Evolutionary conservation across 352 stramenopile species (phyloP), one percentile per base, ranked within the genome.

Genomic region (Phytophthora crassamura): DNA sequence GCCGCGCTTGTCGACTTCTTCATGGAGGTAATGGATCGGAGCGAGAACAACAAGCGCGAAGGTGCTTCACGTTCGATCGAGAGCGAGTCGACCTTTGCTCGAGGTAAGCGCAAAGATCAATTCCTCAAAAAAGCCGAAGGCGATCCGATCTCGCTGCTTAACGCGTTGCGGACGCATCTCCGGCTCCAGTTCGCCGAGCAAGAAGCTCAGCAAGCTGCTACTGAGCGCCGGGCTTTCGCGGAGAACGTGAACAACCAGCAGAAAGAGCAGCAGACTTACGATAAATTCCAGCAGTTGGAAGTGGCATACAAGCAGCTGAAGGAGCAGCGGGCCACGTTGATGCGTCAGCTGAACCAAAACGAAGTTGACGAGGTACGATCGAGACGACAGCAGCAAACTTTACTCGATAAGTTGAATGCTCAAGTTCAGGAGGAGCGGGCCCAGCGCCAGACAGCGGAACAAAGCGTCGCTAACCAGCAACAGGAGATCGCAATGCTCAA

Each of bases 1-100:
- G 73, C 78, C 0, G 76, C 81, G 20, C 77, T 93, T 38, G 80
- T 84, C 7, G 85, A 93, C 64, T 81, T 91, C 28, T 87, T 90
- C 61, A 80, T 88, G 53, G 85, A 93, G 50, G 63, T 93, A 14
- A 83, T 90, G 70, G 75, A 86, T 38, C 75, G 77, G 14, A 81
- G 55, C 18, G 69, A 69, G 25, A 71, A 18, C 38, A 59, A 53
- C 9, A 20, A 8, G 15, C 22, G 10, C 12, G 9, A 51, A 45
- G 22, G 12, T 20, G 30, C 16, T 42, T 11, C 51, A 7, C 30
- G 20, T 5, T 49, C 49, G 7, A 47, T 60, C 20, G 66, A 81
- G 25, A 55, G 48, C 16, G 78, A 84, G 38, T 76, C 73, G 10
- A 62, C 61, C 4, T 88, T 88, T 54, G 71, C 65, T 7, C 69